Percentiles rank a stretch among this genome's conserved stretches.
phyloP scores from a whole-genome alignment of 345 rosid species.

The Erysimum cheiranthoides region DNA sequence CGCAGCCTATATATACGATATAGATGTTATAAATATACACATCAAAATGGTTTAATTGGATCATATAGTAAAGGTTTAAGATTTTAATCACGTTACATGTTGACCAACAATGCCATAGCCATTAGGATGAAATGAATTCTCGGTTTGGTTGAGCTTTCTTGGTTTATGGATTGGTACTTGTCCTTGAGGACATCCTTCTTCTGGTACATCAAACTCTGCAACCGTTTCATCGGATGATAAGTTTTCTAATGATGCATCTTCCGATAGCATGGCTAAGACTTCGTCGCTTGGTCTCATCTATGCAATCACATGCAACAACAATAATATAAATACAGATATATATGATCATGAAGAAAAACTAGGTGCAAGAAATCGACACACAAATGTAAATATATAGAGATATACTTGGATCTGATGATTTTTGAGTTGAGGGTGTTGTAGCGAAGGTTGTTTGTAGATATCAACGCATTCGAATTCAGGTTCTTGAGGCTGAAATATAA shows the following conservation, averaged over 20 bases:
- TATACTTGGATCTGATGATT: constrained; percentile 26
- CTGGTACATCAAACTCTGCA: constrained; percentile 16
- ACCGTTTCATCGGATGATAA: neutral
- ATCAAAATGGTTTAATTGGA: neutral
- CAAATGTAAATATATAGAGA: neutral
- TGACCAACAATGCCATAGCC: neutral
- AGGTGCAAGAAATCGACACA: neutral
- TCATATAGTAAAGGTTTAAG: neutral
- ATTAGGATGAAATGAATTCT: neutral
- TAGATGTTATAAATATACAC: neutral
- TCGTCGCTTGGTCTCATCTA: constrained; percentile 26
- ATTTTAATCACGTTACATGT: neutral
- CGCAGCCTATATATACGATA: neutral
- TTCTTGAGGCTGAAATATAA: constrained; percentile 10
- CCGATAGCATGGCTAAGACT: constrained; percentile 21
- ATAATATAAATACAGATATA: neutral
- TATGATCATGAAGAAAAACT: neutral
- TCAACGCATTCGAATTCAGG: constrained; percentile 14
- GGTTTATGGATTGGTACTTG: constrained; percentile 32
- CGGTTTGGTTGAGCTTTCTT: neutral
- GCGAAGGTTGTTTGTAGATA: constrained; percentile 25
- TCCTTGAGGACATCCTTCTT: constrained; percentile 30
- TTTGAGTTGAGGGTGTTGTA: constrained; percentile 1
- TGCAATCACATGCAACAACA: neutral
- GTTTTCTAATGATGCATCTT: neutral